These are phyloP conservation scores for Citeromyces siamensis DNA, from an alignment of 1,139 yeast species.

Conservation along the genomic window DNA sequence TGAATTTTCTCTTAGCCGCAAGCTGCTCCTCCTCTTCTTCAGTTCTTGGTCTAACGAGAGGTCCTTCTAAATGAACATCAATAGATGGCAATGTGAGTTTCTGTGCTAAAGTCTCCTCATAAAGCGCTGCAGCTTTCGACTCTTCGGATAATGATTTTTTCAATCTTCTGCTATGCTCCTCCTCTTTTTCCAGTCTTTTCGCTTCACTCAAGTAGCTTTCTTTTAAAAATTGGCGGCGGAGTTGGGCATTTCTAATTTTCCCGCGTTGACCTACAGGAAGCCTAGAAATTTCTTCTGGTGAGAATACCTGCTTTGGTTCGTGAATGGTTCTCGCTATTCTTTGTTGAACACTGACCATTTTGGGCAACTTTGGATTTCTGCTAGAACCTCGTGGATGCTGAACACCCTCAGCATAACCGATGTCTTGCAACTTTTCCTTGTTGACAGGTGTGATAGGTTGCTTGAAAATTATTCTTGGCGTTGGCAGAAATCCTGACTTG, in stretches of 20 bases:
- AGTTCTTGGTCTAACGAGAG: constrained; percentile 63
- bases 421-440: constrained; percentile 34
- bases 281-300: constrained; percentile 18
- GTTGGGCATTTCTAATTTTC: constrained; percentile 44
- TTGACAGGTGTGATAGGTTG: constrained; percentile 48
- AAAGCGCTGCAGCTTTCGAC: constrained; percentile 15
- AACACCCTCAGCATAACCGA: constrained; percentile 68
- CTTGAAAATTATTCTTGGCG: constrained; percentile 59
- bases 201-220: constrained; percentile 59
- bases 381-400: constrained; percentile 59
- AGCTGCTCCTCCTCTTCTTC: constrained; percentile 45
- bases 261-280: constrained; percentile 38
- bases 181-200: constrained; percentile 29
- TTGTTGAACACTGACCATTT: constrained; percentile 44
- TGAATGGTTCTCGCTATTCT: constrained; percentile 40
- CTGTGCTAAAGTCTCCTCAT: constrained; percentile 38
- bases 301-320: constrained; percentile 9
- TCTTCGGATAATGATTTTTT: constrained; percentile 19
- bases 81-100: constrained; percentile 71
- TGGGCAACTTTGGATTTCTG: constrained; percentile 30
- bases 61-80: constrained; percentile 53
- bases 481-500: constrained; percentile 80
- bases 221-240: constrained; percentile 61
- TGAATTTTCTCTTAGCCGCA: constrained; percentile 36
- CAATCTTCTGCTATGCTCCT: constrained; percentile 21